Percentiles rank a stretch among this genome's conserved stretches.
Evolutionary conservation across 2,329 filamentous ascomycete species (phyloP).

Genomic region (Hypoxylon sp.): DNA sequence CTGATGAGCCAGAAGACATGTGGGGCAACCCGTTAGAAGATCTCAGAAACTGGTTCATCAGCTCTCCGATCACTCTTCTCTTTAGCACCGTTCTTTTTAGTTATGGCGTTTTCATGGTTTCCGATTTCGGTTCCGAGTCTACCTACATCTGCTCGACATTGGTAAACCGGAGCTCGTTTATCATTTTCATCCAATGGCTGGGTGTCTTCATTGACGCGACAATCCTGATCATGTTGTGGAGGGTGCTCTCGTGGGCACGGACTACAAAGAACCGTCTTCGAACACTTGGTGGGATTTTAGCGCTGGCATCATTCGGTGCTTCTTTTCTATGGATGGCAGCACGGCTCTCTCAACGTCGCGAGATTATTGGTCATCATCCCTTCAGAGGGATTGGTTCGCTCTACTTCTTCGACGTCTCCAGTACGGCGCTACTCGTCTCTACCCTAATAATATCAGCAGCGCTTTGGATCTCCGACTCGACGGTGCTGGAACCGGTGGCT

Average conservation of each 20-base stretch:
- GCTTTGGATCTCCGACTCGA: constrained; percentile 58
- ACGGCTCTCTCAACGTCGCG: constrained; percentile 43
- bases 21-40: constrained; percentile 59
- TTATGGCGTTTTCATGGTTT: constrained; percentile 53
- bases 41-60: constrained; percentile 56
- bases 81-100: constrained; percentile 52
- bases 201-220: constrained; percentile 57
- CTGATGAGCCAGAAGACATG: constrained; percentile 56
- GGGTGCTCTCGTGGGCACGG: constrained; percentile 60
- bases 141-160: constrained; percentile 61
- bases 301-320: constrained; percentile 51
- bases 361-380: constrained; percentile 39
- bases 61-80: constrained; percentile 51
- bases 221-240: constrained; percentile 60
- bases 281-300: constrained; percentile 54
- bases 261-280: constrained; percentile 58
- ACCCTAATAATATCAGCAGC: constrained; percentile 54
- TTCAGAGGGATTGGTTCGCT: constrained; percentile 53
- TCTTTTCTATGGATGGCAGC: constrained; percentile 50
- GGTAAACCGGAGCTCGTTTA: constrained; percentile 50
- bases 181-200: constrained; percentile 54
- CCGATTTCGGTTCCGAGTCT: constrained; percentile 53
- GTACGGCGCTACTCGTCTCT: constrained; percentile 58
- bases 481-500: constrained; percentile 53
- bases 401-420: constrained; percentile 58